Evolutionary conservation across 352 stramenopile species (phyloP), one percentile per base, ranked within the genome.

Genomic region (Hyaloperonospora brassicae): DNA sequence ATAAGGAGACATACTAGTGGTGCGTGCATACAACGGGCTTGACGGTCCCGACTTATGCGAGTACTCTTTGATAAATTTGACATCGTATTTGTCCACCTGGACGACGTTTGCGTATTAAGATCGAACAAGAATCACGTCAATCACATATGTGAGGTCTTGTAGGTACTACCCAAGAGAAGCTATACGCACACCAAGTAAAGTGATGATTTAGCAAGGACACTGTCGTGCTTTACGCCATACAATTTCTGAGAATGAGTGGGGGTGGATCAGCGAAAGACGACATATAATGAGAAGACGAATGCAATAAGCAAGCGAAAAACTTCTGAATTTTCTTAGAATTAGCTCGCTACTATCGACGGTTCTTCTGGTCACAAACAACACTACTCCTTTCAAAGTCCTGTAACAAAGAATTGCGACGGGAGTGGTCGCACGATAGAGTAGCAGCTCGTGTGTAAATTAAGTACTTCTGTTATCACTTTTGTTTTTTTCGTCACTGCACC

Each of bases 321-420:
- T 42, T 21, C 11, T 42, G 11, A 21, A 3, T 13, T 68, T 31
- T 31, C n/a, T 31, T 31, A n/a, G 27, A 7, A 7, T 31, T 31
- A 31, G 50, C 45, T 2, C 17, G 62, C 6, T 75, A 67, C 27
- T 72, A 68, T 47, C 56, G 59, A 13, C 63, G 56, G 1, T 72
- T 70, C 44, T 70, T 68, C 39, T 48, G n/a, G 35, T 55, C 59
- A 2, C 6, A 36, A 24, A 21, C 64, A 31, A 59, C 27, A 1
- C 14, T 72, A 5, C 59, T 11, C 60, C n/a, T 49, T 67, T n/a
- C 2, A 3, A 6, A 53, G 55, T 49, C 10, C 40, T 12, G 31
- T 70, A 23, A 43, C 62, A 70, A 14, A 43, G 59, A 66, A 9
- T 43, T 63, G 3, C 27, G 7, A 31, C 7, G 27, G 7, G 27